These are phyloP conservation scores for Streptanthus diversifolius DNA, from an alignment of 345 rosid species.

Conservation along the genomic window DNA sequence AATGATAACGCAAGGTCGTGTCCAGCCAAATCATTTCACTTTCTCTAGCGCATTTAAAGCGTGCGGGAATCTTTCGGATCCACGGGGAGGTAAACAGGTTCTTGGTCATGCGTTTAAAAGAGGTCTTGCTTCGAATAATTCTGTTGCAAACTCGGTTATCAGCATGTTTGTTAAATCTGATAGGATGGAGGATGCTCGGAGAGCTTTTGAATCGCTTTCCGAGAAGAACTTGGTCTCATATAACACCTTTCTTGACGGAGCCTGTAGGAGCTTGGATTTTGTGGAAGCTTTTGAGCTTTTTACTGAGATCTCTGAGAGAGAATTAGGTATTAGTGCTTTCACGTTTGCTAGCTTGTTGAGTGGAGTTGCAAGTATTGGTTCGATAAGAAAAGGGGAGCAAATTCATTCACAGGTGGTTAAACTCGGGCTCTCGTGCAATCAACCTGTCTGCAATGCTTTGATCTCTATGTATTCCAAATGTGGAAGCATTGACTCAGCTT, in stretches of 20 bases:
- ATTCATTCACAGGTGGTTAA: slow-evolving; percentile 56
- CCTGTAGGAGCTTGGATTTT: slow-evolving; percentile 44
- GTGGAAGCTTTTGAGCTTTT: slow-evolving; percentile 47
- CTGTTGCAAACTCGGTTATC: slow-evolving; percentile 66
- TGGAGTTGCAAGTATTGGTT: slow-evolving; percentile 58
- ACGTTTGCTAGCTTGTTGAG: slow-evolving; percentile 68
- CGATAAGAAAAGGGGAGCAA: slow-evolving; percentile 61
- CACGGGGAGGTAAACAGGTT: slow-evolving; percentile 46
- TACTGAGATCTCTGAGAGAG: slow-evolving; percentile 40
- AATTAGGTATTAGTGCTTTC: slow-evolving; percentile 48
- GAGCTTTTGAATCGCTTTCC: slow-evolving; percentile 56
- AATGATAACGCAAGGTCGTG: slow-evolving; percentile 47
- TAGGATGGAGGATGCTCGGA: slow-evolving; percentile 56
- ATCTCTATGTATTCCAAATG: slow-evolving; percentile 77
- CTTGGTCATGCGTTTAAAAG: slow-evolving; percentile 48
- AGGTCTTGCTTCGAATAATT: slow-evolving; percentile 47
- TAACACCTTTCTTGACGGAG: slow-evolving; percentile 52
- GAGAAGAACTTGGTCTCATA: slow-evolving; percentile 62
- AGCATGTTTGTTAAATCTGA: slow-evolving; percentile 63
- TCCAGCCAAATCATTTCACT: slow-evolving; percentile 63
- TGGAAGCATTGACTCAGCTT: slow-evolving; percentile 56
- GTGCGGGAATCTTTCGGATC: slow-evolving; percentile 50
- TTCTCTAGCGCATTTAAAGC: slow-evolving; percentile 66
- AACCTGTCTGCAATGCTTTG: slow-evolving; percentile 51
- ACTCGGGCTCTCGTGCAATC: slow-evolving; percentile 45